Conservation (phyloP, 352 stramenopile genomes). For the Phytopythium sindhum region DNA sequence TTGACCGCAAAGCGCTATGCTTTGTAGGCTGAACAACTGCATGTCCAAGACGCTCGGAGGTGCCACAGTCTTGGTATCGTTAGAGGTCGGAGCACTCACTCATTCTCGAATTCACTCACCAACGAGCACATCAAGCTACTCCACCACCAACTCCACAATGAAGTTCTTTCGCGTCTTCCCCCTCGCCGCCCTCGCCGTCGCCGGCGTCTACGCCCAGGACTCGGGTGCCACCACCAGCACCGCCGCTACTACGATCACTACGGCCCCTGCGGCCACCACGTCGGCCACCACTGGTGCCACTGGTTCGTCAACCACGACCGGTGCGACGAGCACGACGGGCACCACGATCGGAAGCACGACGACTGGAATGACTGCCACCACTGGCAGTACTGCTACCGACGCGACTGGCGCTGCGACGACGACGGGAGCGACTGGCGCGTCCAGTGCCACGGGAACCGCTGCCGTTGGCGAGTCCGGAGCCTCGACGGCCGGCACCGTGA, state of each 20-base stretch:
- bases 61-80: no score
- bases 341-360: background rate
- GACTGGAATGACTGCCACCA: background rate
- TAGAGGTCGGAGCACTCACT: background rate
- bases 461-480: constrained; percentile 11
- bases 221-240: constrained; percentile 7
- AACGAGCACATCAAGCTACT: constrained; percentile 3
- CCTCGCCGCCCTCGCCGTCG: constrained; percentile 23
- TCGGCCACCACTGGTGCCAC: background rate
- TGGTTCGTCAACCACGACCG: background rate
- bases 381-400: background rate
- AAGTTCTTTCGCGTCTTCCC: constrained; percentile 29
- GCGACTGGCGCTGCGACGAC: background rate
- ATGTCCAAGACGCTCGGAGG: no score
- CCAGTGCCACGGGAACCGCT: background rate
- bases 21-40: no score
- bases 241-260: constrained; percentile 4
- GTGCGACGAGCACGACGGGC: background rate
- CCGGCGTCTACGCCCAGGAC: constrained; percentile 16
- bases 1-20: background rate
- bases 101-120: constrained; percentile 1
- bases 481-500: constrained; percentile 2
- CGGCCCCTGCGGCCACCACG: background rate
- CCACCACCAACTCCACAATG: constrained; percentile 14
- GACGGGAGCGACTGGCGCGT: background rate